phyloP scores from a whole-genome alignment of 495 filamentous ascomycete genomes.

The Penicillium verhagenii region DNA sequence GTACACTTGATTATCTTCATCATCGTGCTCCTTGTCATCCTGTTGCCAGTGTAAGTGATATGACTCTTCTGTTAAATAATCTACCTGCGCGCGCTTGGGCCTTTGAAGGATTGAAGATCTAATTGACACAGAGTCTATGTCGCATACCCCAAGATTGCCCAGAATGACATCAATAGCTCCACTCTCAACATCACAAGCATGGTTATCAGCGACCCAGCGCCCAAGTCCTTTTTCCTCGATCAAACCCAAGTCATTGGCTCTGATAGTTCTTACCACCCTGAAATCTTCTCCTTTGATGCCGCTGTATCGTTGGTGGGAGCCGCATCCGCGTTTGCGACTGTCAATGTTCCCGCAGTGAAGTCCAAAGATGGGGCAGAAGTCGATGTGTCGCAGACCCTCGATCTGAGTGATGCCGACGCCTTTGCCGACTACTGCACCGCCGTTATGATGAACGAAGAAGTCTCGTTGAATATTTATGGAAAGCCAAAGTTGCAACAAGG shows the following conservation, averaged over 20 bases:
- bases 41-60: slow-evolving; percentile 63
- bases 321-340: slow-evolving; percentile 51
- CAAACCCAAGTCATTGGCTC: slow-evolving; percentile 49
- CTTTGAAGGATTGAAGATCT: neutral
- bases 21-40: slow-evolving; percentile 56
- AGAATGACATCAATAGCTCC: slow-evolving; percentile 63
- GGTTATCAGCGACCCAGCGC: slow-evolving; percentile 55
- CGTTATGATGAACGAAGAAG: slow-evolving; percentile 55
- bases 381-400: slow-evolving; percentile 53
- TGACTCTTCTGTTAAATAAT: neutral
- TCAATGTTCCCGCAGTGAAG: slow-evolving; percentile 54
- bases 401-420: slow-evolving; percentile 50
- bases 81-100: neutral
- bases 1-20: slow-evolving; percentile 60
- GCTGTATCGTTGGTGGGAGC: slow-evolving; percentile 53
- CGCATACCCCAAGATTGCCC: slow-evolving; percentile 69
- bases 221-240: slow-evolving; percentile 55
- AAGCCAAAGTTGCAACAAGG: slow-evolving; percentile 53
- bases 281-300: slow-evolving; percentile 56
- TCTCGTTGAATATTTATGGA: slow-evolving; percentile 58
- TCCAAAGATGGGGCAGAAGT: slow-evolving; percentile 53
- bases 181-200: slow-evolving; percentile 59
- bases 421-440: slow-evolving; percentile 57
- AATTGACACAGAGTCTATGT: slow-evolving; percentile 60
- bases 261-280: slow-evolving; percentile 50